Conservation (phyloP, 2,329 filamentous ascomycete genomes). For the Sporothrix humicola region DNA sequence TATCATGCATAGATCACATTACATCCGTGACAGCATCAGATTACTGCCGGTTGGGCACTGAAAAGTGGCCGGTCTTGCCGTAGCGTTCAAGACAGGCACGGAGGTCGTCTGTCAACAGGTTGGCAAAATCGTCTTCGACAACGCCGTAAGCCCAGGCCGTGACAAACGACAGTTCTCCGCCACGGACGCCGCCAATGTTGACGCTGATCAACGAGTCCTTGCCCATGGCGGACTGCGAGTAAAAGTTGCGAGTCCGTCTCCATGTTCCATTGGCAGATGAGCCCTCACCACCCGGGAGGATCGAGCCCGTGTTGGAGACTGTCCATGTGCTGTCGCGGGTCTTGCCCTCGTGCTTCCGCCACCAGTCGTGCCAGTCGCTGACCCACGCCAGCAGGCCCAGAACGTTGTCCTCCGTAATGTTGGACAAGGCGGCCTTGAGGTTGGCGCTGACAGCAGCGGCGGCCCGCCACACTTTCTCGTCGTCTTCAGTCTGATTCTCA, state of each 20-base stretch:
- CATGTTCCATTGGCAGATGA: slow-evolving; percentile 39
- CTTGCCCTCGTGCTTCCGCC: slow-evolving; percentile 51
- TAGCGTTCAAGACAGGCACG: slow-evolving; percentile 40
- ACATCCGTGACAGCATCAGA: not conserved
- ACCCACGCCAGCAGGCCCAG: slow-evolving; percentile 52
- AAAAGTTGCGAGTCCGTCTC: slow-evolving; percentile 53
- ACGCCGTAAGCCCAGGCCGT: slow-evolving; percentile 57
- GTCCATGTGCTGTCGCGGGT: slow-evolving; percentile 54
- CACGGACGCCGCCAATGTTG: slow-evolving; percentile 55
- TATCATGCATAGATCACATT: not conserved
- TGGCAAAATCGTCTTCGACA: slow-evolving; percentile 49
- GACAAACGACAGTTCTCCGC: slow-evolving; percentile 50
- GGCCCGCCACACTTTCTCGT: slow-evolving; percentile 50
- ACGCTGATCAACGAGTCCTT: slow-evolving; percentile 52
- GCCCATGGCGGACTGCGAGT: slow-evolving; percentile 56
- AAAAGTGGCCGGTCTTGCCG: slow-evolving; percentile 33
- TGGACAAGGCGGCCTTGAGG: slow-evolving; percentile 45
- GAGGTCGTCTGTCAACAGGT: slow-evolving; percentile 49
- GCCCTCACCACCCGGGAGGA: slow-evolving; percentile 38
- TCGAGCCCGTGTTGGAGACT: slow-evolving; percentile 58
- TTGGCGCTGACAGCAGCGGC: slow-evolving; percentile 48
- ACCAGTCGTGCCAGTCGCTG: slow-evolving; percentile 52
- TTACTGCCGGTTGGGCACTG: slow-evolving; percentile 15
- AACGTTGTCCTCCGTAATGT: slow-evolving; percentile 52
- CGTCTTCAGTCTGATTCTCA: slow-evolving; percentile 33